A percentile compares a stretch with the other conserved stretches of the same genome.
Evolutionary conservation across 2,329 filamentous ascomycete genomes (phyloP).

Genomic region (Arachnopeziza araneosa): DNA sequence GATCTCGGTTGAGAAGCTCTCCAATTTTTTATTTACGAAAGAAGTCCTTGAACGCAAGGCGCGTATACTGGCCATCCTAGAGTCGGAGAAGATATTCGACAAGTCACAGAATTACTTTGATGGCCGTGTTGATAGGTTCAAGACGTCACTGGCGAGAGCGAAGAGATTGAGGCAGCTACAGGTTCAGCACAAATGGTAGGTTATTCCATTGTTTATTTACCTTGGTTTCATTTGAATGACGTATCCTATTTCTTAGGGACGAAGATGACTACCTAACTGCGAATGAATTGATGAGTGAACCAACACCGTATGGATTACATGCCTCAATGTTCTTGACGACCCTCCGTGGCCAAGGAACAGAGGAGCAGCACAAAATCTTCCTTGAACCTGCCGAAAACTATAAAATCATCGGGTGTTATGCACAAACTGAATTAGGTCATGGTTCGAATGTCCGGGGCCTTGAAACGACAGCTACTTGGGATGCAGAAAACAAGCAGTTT

Average conservation of each 20-base stretch:
- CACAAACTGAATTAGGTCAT: slow-evolving; percentile 75
- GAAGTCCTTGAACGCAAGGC: slow-evolving; percentile 56
- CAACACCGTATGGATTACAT: slow-evolving; percentile 68
- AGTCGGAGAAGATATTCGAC: slow-evolving; percentile 66
- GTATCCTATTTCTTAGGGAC: slow-evolving; percentile 18
- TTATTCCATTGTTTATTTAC: no score
- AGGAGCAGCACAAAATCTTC: slow-evolving; percentile 69
- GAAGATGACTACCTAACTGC: slow-evolving; percentile 58
- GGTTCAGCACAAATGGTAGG: slow-evolving; percentile 58
- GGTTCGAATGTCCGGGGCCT: slow-evolving; percentile 67
- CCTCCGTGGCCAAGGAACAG: slow-evolving; percentile 63
- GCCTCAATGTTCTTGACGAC: slow-evolving; percentile 67
- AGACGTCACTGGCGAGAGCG: slow-evolving; percentile 62
- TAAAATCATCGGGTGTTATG: slow-evolving; percentile 72
- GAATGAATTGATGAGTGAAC: slow-evolving; percentile 65
- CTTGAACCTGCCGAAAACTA: slow-evolving; percentile 63
- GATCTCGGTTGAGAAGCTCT: slow-evolving; percentile 60
- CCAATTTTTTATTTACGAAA: slow-evolving; percentile 64
- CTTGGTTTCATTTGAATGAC: no score
- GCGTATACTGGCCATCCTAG: slow-evolving; percentile 57
- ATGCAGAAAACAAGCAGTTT: slow-evolving; percentile 67
- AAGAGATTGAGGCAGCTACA: slow-evolving; percentile 65
- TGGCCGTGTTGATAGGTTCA: slow-evolving; percentile 62
- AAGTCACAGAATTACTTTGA: slow-evolving; percentile 74
- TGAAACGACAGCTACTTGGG: slow-evolving; percentile 52